Base-by-base conservation (phyloP, 306 rosid genomes). In the Biancaea sappan region DNA sequence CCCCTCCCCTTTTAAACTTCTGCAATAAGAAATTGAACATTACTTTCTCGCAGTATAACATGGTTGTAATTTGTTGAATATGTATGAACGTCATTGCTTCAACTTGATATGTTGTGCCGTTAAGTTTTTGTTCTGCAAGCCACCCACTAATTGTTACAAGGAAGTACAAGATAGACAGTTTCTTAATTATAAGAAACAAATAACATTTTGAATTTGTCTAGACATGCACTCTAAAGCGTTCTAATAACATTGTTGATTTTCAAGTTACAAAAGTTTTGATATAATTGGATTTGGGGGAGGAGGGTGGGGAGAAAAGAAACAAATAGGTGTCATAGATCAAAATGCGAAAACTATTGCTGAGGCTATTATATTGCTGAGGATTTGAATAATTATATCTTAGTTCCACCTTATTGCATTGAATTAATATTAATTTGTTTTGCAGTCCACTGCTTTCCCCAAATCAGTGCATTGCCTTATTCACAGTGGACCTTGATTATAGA, bases 311-410 rank as follows among this genome's bases (percentile, higher is more conserved):
- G 60, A 32, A 22, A 50, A 60, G 46, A 62, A 44, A 54, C n/a
- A 63, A 54, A 65, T 9, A 25, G 63, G 48, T 59, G 70, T 25
- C 69, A 37, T 21, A 57, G 56, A 35, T 57, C 24, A 26, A 53
- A 41, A n/a, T 38, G 50, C 61, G 48, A 64, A 21, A 46, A 71
- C 48, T 14, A 57, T 57, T 32, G 10, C 63, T 68, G 53, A 69
- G 61, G 85, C 29, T 54, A 67, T 19, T 48, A 22, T 71, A 25
- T n/a, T 75, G 51, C 35, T 48, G n/a, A n/a, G n/a, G n/a, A n/a
- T n/a, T n/a, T n/a, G n/a, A n/a, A n/a, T n/a, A n/a, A n/a, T n/a
- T n/a, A n/a, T n/a, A n/a, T n/a, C n/a, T n/a, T n/a, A n/a, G n/a
- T n/a, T n/a, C n/a, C n/a, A n/a, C n/a, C n/a, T n/a, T n/a, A n/a